phyloP scores from a whole-genome alignment of 176 grass and related monocot species.

The Otatea glauca region DNA sequence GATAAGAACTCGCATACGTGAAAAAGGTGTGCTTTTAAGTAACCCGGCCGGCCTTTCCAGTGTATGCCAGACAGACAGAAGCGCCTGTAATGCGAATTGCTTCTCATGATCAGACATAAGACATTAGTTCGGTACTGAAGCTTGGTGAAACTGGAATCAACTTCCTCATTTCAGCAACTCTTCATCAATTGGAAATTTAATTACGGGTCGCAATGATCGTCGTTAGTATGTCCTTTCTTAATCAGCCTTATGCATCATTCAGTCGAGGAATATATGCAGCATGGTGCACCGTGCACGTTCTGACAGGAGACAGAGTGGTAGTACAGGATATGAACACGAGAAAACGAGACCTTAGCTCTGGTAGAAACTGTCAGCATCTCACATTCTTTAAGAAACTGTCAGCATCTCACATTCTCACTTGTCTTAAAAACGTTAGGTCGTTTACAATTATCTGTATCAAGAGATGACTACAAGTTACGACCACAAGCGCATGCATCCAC shows the following conservation, averaged over 20 bases:
- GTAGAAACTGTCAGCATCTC: too few species aligned
- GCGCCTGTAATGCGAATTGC: background rate
- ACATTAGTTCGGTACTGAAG: background rate
- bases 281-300: background rate
- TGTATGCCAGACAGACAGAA: background rate
- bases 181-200: background rate
- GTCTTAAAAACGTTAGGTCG: background rate
- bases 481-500: background rate
- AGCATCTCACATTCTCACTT: background rate
- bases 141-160: background rate
- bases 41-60: background rate
- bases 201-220: background rate
- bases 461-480: conserved; percentile 3
- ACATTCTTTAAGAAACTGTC: background rate
- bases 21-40: background rate
- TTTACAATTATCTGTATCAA: background rate
- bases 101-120: background rate
- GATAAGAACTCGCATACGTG: background rate
- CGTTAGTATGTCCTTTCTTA: background rate
- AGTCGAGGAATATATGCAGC: background rate
- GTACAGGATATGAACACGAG: background rate
- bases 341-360: background rate
- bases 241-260: background rate
- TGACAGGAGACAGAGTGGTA: too few species aligned
- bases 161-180: background rate